Base-by-base conservation (phyloP, 371 early-diverging fungal species). In the Agmasoma carcini region DNA sequence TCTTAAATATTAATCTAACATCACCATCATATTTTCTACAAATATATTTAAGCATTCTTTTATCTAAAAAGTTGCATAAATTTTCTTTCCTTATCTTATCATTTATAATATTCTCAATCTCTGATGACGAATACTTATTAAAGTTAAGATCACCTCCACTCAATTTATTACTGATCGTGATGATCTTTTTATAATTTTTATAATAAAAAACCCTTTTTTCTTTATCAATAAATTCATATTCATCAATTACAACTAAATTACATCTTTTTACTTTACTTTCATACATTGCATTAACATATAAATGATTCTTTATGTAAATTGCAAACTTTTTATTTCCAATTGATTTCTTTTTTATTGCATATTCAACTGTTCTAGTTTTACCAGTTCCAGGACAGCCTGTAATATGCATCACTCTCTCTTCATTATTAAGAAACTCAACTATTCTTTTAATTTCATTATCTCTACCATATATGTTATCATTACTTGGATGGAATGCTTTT, bases 331-430 rank as follows among this genome's bases (percentile, higher is more conserved):
- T n/a, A n/a, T n/a, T n/a, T n/a, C n/a, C n/a, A n/a, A n/a, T n/a
- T 39, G 9, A 4, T 36, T 38, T 37, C 25, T 43, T 46, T 20
- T 20, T 2, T 31, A 66, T 20, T 15, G 37, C 29, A 22, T 11
- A 7, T 45, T 26, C 23, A 9, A 63, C 49, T 1, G 63, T 62
- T 11, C 22, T 39, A 7, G 71, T 71, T 43, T 71, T 71, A 14
- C 71, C 71, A 15, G 62, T 62, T 12, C 71, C 71, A 37, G 71
- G 71, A 43, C 49, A 65, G 33, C 71, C 71, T 31, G 47, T 40
- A 15, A 71, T 61, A 31, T 71, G 68, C 1, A 68, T 43, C 22
- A 68, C 47, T 12, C 23, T 41, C 11, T 41, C 45, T 30, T 54
- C 46, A 0, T 43, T 43, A 2, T 29, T 6, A 1, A 71, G 9